These are phyloP conservation scores for Vitis labrusca DNA, from an alignment of 164 flowering plant genomes.

Conservation along the genomic window DNA sequence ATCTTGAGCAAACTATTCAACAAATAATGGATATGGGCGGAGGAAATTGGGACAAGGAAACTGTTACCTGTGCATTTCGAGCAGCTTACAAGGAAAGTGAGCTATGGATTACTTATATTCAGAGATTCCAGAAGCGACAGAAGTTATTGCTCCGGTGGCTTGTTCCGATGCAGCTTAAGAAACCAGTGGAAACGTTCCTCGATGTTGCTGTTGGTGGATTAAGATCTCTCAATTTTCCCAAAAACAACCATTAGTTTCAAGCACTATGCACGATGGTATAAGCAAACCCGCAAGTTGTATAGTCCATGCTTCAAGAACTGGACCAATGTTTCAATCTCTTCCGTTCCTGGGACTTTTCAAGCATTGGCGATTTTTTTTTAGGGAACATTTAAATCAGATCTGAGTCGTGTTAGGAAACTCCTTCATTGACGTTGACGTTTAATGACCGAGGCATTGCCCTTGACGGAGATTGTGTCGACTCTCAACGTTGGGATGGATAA, in stretches of 20 bases:
- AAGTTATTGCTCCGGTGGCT: slow-evolving; percentile 66
- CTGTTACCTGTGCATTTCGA: slow-evolving; percentile 85
- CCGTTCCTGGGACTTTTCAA: too few species aligned
- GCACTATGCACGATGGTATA: slow-evolving; percentile 87
- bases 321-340: slow-evolving; percentile 23
- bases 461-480: too few species aligned
- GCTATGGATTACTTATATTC: slow-evolving; percentile 95
- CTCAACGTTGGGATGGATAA: too few species aligned
- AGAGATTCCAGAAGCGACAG: slow-evolving; percentile 85
- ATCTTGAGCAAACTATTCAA: slow-evolving; percentile 79
- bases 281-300: slow-evolving; percentile 90
- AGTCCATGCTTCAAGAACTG: slow-evolving; percentile 99
- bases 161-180: not conserved
- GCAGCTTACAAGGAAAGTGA: slow-evolving; percentile 24
- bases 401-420: too few species aligned
- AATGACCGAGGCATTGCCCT: too few species aligned
- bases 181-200: slow-evolving; percentile 48
- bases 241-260: slow-evolving; percentile 90
- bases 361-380: too few species aligned
- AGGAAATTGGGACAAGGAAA: slow-evolving; percentile 92
- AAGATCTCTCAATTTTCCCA: slow-evolving; percentile 87
- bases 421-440: too few species aligned
- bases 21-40: slow-evolving; percentile 94
- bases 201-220: slow-evolving; percentile 51
- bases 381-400: too few species aligned